Conservation (phyloP, 352 stramenopile genomes). For the Bremia lactucae region DNA sequence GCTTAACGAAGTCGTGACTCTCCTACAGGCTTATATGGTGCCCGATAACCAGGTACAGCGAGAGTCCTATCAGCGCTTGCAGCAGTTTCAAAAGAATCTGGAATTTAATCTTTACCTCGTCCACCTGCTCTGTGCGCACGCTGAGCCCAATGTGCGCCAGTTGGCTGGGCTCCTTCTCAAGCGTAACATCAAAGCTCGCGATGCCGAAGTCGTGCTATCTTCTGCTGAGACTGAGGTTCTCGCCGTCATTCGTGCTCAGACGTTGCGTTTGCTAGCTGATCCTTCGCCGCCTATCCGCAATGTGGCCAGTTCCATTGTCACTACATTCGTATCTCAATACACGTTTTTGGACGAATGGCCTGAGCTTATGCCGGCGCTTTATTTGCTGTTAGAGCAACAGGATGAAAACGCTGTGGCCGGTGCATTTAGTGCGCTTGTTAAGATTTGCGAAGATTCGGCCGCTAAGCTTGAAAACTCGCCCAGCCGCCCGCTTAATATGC, state of each 20-base stretch:
- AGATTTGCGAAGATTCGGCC: conserved; percentile 87
- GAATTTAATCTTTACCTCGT: conserved; percentile 86
- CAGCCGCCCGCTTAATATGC: conserved; percentile 73
- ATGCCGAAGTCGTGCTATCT: conserved; percentile 39
- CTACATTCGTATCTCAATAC: conserved; percentile 81
- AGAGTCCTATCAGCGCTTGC: conserved; percentile 69
- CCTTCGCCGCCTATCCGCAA: conserved; percentile 60
- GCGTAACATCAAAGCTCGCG: conserved; percentile 75
- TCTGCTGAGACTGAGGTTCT: conserved; percentile 64
- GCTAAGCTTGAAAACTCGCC: conserved; percentile 84
- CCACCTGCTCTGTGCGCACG: conserved; percentile 60
- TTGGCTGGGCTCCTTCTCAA: conserved; percentile 76
- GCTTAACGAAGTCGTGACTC: conserved; percentile 63
- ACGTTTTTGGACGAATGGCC: conserved; percentile 84
- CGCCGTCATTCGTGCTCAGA: conserved; percentile 69
- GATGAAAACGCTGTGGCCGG: conserved; percentile 67
- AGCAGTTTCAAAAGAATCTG: conserved; percentile 83
- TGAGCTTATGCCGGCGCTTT: conserved; percentile 73
- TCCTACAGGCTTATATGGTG: conserved; percentile 74
- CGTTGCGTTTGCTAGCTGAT: conserved; percentile 55
- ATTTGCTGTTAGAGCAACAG: conserved; percentile 44
- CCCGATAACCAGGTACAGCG: conserved; percentile 81
- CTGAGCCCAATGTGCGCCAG: conserved; percentile 59
- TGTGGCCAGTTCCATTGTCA: conserved; percentile 66
- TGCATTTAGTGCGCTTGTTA: conserved; percentile 76